A percentile compares a stretch with the other conserved stretches of the same genome.
Conservation (phyloP, 1,139 yeast species). For the Magnusiomyces starmeri region DNA sequence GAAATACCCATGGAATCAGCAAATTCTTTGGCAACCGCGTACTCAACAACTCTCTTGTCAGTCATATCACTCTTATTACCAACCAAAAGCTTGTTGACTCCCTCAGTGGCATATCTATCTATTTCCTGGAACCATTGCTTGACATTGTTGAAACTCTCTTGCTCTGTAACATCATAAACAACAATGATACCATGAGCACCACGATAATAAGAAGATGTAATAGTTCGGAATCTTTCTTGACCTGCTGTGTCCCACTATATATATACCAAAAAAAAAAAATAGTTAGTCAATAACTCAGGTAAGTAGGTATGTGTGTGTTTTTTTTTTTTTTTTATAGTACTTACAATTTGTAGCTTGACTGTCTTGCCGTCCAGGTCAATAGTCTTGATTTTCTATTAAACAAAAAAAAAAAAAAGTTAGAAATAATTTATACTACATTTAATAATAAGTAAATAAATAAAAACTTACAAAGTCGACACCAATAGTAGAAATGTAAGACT, state of each 20-base stretch:
- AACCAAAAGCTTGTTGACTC: conserved; percentile 90
- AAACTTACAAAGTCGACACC: conserved; percentile 74
- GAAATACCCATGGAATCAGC: conserved; percentile 96
- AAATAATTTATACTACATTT: background rate
- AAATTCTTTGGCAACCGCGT: conserved; percentile 94
- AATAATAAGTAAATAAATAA: background rate
- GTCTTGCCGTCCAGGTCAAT: conserved; percentile 95
- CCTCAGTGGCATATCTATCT: conserved; percentile 96
- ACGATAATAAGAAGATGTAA: conserved; percentile 94
- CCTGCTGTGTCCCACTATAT: conserved; percentile 96
- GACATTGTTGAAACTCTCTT: conserved; percentile 93
- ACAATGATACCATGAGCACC: conserved; percentile 98
- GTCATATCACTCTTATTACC: conserved; percentile 95
- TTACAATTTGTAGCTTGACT: conserved; percentile 77
- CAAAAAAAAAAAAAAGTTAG: no score
- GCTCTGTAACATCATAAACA: conserved; percentile 97
- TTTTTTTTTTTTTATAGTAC: conserved; percentile 15
- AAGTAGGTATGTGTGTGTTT: background rate
- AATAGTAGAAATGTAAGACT: conserved; percentile 93
- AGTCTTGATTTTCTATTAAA: conserved; percentile 68
- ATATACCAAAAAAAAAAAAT: background rate
- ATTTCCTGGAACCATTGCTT: conserved; percentile 99
- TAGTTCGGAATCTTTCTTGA: conserved; percentile 95
- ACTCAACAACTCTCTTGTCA: conserved; percentile 92
- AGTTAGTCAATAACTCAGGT: background rate